Evolutionary conservation across 1,284 basidiomycete genomes (phyloP), one percentile per base, ranked within the genome.

Genomic region (Marasmius tenuissimus): DNA sequence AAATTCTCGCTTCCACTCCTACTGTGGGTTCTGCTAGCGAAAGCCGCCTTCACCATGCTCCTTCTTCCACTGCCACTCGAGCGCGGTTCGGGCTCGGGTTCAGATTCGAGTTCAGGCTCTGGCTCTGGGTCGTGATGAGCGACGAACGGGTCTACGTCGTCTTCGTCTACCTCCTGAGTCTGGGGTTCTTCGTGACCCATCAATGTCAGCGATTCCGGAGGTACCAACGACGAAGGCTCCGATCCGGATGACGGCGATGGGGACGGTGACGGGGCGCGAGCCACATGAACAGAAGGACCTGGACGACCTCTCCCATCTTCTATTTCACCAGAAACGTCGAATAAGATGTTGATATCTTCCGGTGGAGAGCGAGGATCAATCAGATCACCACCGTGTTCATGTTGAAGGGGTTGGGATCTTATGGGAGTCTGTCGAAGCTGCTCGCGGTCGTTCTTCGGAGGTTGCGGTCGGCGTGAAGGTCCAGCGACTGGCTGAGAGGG

Each of bases 41-140:
- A 27, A 27, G 27, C 27, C 27, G 27, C 27, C 27, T 27, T 27
- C 4, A 27, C 27, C 71, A 57, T 73, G 69, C 67, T 78, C 71
- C 39, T 8, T 47, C 56, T 58, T 35, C 40, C 56, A 58, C 42
- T 70, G 82, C 81, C 67, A 79, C 70, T 73, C 76, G 67, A 76
- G 61, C 70, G 74, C 75, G 66, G 77, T 73, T 63, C 75, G 76
- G 38, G 69, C 42, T 69, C 63, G 35, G 53, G 57, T 57, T 66
- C 65, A n/a, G 62, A 67, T 39, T 49, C 58, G 48, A 16, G 34
- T 38, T 38, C 40, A 61, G 48, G 48, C 60, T 33, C 56, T 42
- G 59, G 55, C 40, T n/a, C 59, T 60, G 48, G 52, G 34, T 60
- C 60, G 54, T 68, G 67, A 59, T 75, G 78, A 58, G 67, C 73